Evolutionary conservation across 163 green algal genomes (phyloP), one percentile per base, ranked within the genome.

Genomic region (Prototheca wickerhamii): DNA sequence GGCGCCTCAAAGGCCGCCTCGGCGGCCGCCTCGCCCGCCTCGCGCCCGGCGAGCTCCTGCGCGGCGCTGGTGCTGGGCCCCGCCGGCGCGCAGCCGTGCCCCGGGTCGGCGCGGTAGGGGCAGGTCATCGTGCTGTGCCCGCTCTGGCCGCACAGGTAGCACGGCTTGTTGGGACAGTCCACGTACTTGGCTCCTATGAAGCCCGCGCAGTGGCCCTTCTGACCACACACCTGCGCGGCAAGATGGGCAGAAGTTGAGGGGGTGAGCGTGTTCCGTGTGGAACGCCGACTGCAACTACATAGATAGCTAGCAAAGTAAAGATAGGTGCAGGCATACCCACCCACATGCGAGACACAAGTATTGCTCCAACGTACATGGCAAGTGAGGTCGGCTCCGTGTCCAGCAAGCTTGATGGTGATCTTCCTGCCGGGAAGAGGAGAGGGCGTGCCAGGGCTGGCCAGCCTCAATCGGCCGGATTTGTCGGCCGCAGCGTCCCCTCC

Each of bases 81-180:
- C 1, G 43, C 32, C 0, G 65, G 44, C 8, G 29, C 55, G 68
- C 67, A 74, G 50, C 71, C 72, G 23, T 72, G 66, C 7, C 66
- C 66, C 20, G 66, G 66, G 4, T 61, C 58, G 1, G 67, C 34
- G 28, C 84, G 72, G 73, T 85, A 78, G 6, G 87, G 87, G 61
- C 89, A 96, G 18, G 84, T 91, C 26, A 76, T 77, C 10, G 89
- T 95, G 21, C 79, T 92, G 79, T 96, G 89, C 1, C 89, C 89
- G 0, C 73, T 60, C 58, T 74, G 65, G 66, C 91, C 90, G 72
- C 89, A 96, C 28, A 96, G 79, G 63, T 91, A 96, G 75, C 89
- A 94, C 0, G 86, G 85, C 64, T 87, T 87, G 72, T 92, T 92
- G 61, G 83, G 80, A 66, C 89, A 96, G 76, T 96, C 89, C 2